Evolutionary conservation across 1,139 yeast genomes (phyloP).

Genomic region (Pichia cactophila): DNA sequence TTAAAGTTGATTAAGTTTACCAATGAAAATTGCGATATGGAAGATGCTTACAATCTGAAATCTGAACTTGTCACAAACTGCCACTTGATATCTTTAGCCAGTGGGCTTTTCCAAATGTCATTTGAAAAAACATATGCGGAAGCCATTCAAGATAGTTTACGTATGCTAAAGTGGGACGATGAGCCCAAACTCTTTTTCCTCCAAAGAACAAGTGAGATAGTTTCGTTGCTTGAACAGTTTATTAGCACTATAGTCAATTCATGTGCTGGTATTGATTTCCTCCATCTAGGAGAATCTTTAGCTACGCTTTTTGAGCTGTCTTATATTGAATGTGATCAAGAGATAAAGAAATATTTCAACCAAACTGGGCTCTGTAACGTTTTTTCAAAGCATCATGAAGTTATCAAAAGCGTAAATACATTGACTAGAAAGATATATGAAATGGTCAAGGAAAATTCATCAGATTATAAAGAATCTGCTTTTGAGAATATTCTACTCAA

Average conservation of each 20-base stretch:
- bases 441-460: neutral
- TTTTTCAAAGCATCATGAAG: constrained; percentile 15
- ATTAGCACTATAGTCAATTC: neutral
- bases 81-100: constrained; percentile 53
- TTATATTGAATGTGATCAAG: constrained; percentile 20
- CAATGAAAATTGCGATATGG: constrained; percentile 35
- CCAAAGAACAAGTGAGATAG: neutral
- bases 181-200: constrained; percentile 2
- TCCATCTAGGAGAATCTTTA: constrained; percentile 4
- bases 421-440: constrained; percentile 13
- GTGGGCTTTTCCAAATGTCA: constrained; percentile 11
- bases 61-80: constrained; percentile 38
- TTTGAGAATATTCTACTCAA: constrained; percentile 16
- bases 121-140: constrained; percentile 2
- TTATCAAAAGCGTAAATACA: constrained; percentile 18
- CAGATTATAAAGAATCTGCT: neutral
- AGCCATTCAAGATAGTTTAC: constrained; percentile 4
- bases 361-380: constrained; percentile 18
- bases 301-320: constrained; percentile 15
- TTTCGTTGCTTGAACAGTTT: constrained; percentile 6
- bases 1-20: constrained; percentile 41
- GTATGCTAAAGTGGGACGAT: neutral
- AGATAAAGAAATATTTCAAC: constrained; percentile 15
- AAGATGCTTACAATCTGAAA: constrained; percentile 25
- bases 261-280: constrained; percentile 5